Conservation (phyloP, 2,329 filamentous ascomycete genomes). For the Chalaropsis ovoidea region DNA sequence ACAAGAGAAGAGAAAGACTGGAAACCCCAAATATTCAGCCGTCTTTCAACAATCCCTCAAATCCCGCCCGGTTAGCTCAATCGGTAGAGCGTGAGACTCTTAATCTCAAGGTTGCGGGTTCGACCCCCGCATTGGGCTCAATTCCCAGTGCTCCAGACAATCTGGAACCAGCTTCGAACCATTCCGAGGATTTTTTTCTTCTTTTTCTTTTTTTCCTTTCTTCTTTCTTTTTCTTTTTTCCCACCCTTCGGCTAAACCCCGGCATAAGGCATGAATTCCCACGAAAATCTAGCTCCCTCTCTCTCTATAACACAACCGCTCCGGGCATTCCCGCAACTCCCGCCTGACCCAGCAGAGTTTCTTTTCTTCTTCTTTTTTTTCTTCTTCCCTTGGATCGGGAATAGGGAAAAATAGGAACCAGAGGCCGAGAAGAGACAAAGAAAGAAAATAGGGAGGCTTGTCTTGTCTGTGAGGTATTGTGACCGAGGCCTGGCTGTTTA, state of each 20-base stretch:
- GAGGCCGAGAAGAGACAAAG: neutral
- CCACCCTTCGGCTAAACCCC: neutral
- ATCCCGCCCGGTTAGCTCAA: constrained; percentile 51
- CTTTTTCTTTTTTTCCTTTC: neutral
- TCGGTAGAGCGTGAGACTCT: constrained; percentile 66
- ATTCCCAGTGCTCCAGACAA: constrained; percentile 26
- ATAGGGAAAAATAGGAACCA: neutral
- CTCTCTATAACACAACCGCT: too few species aligned
- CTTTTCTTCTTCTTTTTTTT: neutral
- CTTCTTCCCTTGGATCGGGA: too few species aligned
- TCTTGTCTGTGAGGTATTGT: neutral
- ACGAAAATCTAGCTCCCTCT: too few species aligned
- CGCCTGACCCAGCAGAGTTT: neutral
- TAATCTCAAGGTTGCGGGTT: constrained; percentile 40
- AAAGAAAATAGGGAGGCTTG: neutral
- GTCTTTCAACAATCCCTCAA: too few species aligned
- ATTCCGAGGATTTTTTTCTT: constrained; percentile 5
- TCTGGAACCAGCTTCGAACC: constrained; percentile 21
- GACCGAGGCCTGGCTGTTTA: neutral
- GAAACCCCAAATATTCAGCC: too few species aligned
- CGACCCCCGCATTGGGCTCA: constrained; percentile 33
- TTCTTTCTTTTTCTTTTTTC: constrained; percentile 1
- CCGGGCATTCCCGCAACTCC: neutral
- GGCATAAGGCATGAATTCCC: constrained; percentile 8
- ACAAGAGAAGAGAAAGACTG: too few species aligned